Evolutionary conservation across 257 asterid species (phyloP), one percentile per base, ranked within the genome.

Genomic region (Solanum pennellii): DNA sequence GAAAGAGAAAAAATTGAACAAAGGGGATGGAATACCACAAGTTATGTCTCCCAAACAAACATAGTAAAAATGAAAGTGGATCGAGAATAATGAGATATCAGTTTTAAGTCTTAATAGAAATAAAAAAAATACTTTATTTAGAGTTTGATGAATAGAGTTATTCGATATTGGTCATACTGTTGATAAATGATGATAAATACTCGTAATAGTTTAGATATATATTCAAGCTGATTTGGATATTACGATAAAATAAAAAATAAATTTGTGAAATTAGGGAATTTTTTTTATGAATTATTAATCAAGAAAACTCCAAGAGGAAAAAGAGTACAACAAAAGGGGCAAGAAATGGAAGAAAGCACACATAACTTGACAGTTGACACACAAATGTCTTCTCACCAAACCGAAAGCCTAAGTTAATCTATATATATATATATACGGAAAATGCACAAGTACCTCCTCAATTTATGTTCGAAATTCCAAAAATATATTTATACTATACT

Each of bases 361-460:
- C 69, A 31, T 29, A 68, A 73, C 15, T 44, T 80, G 90, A 85
- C 68, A 47, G 31, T 80, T 80, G 85, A 80, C 85, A 72, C 86
- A 84, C 15, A 59, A 27, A 45, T 85, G 88, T 89, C 90, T 60
- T 33, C 89, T 79, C 83, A 82, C 68, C 89, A 59, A 89, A 89
- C 87, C 89, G 71, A 89, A 89, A 87, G 79, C 90, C 86, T 84
- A 89, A 74, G 83, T 25, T 80, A 31, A 3, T 5, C 5, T 35
- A 35, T 35, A 35, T 35, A 35, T 35, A 33, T 33, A 33, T 33
- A 31, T 33, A 33, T 33, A n/a, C n/a, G n/a, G n/a, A n/a, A n/a
- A n/a, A n/a, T n/a, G n/a, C n/a, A n/a, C n/a, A n/a, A n/a, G n/a
- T n/a, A n/a, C n/a, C n/a, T n/a, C n/a, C n/a, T n/a, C n/a, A n/a